Evolutionary conservation across 2,329 filamentous ascomycete genomes (phyloP).

Genomic region (Pseudocercospora cruenta): DNA sequence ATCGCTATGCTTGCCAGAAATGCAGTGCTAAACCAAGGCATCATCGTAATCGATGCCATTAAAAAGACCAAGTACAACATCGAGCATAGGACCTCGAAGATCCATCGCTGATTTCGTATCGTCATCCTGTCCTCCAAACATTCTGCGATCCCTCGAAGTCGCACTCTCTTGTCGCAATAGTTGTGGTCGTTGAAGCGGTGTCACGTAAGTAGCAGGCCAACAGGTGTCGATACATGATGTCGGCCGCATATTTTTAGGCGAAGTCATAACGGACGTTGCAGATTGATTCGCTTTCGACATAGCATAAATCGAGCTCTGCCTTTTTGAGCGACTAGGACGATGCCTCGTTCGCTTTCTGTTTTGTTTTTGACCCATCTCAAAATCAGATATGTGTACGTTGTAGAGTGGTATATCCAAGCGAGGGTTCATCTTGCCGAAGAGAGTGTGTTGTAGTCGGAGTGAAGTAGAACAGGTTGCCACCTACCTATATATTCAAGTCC

Average conservation of each 20-base stretch:
- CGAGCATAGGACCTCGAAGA: conserved; percentile 50
- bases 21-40: conserved; percentile 14
- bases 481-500: conserved; percentile 6
- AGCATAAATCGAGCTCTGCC: conserved; percentile 1
- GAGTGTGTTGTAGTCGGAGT: conserved; percentile 3
- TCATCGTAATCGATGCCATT: conserved; percentile 50
- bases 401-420: conserved; percentile 9
- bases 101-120: conserved; percentile 39
- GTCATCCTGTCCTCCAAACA: conserved; percentile 49
- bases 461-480: neutral
- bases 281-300: neutral
- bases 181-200: conserved; percentile 8
- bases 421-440: conserved; percentile 17
- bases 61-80: conserved; percentile 52
- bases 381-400: neutral
- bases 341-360: conserved; percentile 29
- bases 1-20: conserved; percentile 4
- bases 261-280: neutral
- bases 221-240: neutral
- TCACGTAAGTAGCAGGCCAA: neutral
- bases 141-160: conserved; percentile 33
- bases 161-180: conserved; percentile 16
- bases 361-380: conserved; percentile 20
- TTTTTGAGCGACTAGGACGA: conserved; percentile 20
- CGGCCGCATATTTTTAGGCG: neutral